Conservation (phyloP, 2,329 filamentous ascomycete genomes). For the Dactylellina sp. region DNA sequence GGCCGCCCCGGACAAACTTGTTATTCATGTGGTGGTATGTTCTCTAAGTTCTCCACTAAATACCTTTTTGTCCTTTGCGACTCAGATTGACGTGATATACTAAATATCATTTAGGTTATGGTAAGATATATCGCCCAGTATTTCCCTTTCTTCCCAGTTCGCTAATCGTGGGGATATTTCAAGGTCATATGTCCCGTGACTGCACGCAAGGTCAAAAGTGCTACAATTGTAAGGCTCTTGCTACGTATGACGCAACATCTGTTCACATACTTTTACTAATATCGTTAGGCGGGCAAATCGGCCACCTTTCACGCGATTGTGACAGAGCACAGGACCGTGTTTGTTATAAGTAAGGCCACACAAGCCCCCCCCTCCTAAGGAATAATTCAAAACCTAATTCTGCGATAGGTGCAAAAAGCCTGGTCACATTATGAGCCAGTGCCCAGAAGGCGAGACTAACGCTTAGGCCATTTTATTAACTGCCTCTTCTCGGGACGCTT, state of each 20-base stretch:
- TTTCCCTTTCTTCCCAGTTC: not conserved
- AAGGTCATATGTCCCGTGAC: slow-evolving; percentile 89
- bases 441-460: slow-evolving; percentile 75
- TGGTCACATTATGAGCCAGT: slow-evolving; percentile 92
- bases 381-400: slow-evolving; percentile 1
- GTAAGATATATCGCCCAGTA: not conserved
- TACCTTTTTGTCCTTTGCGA: not conserved
- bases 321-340: slow-evolving; percentile 96
- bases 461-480: not conserved
- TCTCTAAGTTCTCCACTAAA: not conserved
- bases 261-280: slow-evolving; percentile 59
- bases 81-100: not conserved
- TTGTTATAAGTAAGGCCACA: slow-evolving; percentile 83
- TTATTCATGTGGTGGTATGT: slow-evolving; percentile 95
- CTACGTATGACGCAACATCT: not conserved
- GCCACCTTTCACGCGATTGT: slow-evolving; percentile 95
- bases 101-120: slow-evolving; percentile 26
- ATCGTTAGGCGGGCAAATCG: slow-evolving; percentile 76
- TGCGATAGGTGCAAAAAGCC: slow-evolving; percentile 71
- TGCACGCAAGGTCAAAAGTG: slow-evolving; percentile 99
- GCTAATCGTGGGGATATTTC: not conserved
- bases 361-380: not conserved
- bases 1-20: slow-evolving; percentile 77
- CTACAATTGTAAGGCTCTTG: slow-evolving; percentile 82
- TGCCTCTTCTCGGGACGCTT: not conserved